Evolutionary conservation across 1,284 basidiomycete species (phyloP).

Genomic region (Puccinia horiana): DNA sequence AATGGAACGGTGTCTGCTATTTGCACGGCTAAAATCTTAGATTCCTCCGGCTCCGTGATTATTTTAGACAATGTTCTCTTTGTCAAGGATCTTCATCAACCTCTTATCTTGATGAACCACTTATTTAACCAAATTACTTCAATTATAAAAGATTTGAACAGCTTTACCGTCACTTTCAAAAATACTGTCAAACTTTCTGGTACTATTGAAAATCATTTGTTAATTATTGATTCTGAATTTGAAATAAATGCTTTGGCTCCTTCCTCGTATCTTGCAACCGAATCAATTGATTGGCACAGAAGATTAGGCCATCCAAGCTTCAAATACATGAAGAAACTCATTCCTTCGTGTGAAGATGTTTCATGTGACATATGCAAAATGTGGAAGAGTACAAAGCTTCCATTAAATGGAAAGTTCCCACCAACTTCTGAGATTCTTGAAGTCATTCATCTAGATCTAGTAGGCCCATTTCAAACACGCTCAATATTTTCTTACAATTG

Average conservation of each 20-base stretch:
- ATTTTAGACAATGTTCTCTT: background rate
- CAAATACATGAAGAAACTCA: background rate
- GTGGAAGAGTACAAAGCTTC: background rate
- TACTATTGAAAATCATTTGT: background rate
- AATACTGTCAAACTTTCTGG: background rate
- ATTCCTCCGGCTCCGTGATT: background rate
- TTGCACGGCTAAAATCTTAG: background rate
- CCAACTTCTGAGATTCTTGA: background rate
- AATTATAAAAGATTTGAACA: background rate
- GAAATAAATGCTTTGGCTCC: background rate
- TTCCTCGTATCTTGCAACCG: background rate
- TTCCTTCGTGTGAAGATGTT: background rate
- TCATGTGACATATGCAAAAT: background rate
- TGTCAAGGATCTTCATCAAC: background rate
- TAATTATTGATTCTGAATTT: background rate
- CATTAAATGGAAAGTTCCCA: background rate
- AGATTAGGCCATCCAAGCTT: background rate
- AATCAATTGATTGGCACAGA: background rate
- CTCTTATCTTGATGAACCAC: background rate
- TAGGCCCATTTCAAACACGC: background rate
- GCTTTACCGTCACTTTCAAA: too few relatives aligned
- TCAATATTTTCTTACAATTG: constrained; percentile 16
- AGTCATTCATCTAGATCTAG: background rate
- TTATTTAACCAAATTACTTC: background rate
- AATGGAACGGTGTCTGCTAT: background rate